These are phyloP conservation scores for Cladosporium velox DNA, from an alignment of 2,329 filamentous ascomycete genomes.

Conservation along the genomic window DNA sequence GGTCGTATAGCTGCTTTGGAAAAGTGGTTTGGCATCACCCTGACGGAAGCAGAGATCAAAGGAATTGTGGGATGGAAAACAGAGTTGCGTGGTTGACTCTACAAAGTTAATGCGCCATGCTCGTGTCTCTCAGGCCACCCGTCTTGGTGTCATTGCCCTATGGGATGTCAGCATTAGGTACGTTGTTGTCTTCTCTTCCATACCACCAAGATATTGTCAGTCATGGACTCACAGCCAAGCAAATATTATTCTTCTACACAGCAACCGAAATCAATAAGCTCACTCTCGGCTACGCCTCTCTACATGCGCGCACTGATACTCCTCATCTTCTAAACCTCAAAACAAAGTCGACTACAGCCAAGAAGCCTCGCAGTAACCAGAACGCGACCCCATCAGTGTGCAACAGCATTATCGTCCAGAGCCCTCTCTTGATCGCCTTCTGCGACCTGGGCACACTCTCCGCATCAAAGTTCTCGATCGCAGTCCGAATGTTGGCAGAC, in stretches of 20 bases:
- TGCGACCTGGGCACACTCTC: conserved; percentile 4
- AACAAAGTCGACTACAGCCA: background rate
- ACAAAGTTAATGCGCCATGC: background rate
- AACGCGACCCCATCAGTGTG: background rate
- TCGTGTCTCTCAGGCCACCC: background rate
- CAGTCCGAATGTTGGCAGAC: conserved; percentile 4
- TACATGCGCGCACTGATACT: background rate
- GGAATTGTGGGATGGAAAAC: conserved; percentile 37
- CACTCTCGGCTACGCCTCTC: background rate
- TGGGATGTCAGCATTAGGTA: background rate
- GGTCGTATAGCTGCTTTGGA: conserved; percentile 46
- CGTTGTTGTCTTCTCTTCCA: background rate
- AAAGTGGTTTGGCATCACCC: conserved; percentile 47
- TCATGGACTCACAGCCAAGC: background rate
- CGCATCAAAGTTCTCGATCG: background rate
- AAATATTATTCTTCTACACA: background rate
- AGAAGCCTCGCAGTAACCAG: background rate
- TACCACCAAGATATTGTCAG: background rate
- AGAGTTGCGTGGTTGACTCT: background rate
- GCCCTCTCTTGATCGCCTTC: background rate
- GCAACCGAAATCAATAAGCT: too few relatives aligned
- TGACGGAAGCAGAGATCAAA: conserved; percentile 41
- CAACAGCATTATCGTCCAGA: conserved; percentile 1
- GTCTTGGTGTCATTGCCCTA: background rate
- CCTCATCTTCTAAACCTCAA: background rate